A percentile compares a stretch with the other conserved stretches of the same genome.
Conservation (phyloP, 306 rosid species). For the Senna siamea region DNA sequence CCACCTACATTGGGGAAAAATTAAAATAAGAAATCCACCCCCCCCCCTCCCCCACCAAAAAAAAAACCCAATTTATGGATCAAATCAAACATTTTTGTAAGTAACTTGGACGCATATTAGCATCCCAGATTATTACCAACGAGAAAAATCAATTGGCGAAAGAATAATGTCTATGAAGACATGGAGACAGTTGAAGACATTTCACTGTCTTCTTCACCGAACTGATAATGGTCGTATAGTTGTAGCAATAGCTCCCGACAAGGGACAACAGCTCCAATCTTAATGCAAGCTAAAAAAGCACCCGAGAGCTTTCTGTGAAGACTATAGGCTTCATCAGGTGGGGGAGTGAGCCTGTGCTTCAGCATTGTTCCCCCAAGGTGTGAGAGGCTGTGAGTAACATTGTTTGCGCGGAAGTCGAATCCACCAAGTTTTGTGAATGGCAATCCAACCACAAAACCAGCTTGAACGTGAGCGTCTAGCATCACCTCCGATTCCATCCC, state of each 20-base stretch:
- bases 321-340: slow-evolving; percentile 94
- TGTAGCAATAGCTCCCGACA: slow-evolving; percentile 80
- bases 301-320: slow-evolving; percentile 95
- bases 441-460: slow-evolving; percentile 91
- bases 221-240: slow-evolving; percentile 60
- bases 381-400: slow-evolving; percentile 73
- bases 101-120: slow-evolving; percentile 28
- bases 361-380: slow-evolving; percentile 94
- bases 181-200: slow-evolving; percentile 44
- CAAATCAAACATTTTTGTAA: not conserved
- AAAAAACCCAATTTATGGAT: too few species aligned
- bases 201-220: slow-evolving; percentile 56
- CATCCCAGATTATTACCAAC: slow-evolving; percentile 36
- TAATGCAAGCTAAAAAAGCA: slow-evolving; percentile 91
- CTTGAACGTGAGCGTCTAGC: slow-evolving; percentile 95
- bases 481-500: slow-evolving; percentile 88
- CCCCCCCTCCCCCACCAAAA: too few species aligned
- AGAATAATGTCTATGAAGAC: slow-evolving; percentile 38
- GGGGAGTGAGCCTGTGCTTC: slow-evolving; percentile 92
- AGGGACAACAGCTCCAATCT: slow-evolving; percentile 87
- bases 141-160: slow-evolving; percentile 31
- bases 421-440: slow-evolving; percentile 78
- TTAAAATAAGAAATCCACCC: not conserved
- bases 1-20: not conserved
- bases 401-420: slow-evolving; percentile 68